Conservation (phyloP, 2,329 filamentous ascomycete genomes). For the Arthrobotrys conoides region DNA sequence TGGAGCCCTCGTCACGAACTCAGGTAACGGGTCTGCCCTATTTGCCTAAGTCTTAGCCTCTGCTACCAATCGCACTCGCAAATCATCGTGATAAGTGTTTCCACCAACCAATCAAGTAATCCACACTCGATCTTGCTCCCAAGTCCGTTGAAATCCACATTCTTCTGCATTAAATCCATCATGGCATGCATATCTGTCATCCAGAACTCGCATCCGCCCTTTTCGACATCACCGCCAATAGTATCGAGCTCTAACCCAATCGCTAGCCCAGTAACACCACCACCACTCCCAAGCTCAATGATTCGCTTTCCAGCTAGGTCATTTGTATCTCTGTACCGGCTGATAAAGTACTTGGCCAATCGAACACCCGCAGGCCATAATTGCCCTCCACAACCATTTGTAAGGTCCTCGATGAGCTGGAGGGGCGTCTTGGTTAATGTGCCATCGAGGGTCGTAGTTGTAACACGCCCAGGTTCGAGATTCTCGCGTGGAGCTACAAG, state of each 20-base stretch:
- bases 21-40: constrained; percentile 75
- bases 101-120: constrained; percentile 82
- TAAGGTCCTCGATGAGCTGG: constrained; percentile 85
- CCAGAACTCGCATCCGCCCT: constrained; percentile 73
- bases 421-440: constrained; percentile 77
- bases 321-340: constrained; percentile 65
- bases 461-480: constrained; percentile 65
- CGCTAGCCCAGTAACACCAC: constrained; percentile 83
- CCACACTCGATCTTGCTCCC: constrained; percentile 75
- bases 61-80: constrained; percentile 14
- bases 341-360: constrained; percentile 86
- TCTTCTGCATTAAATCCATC: constrained; percentile 86
- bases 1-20: constrained; percentile 71
- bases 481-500: constrained; percentile 53
- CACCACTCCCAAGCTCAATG: constrained; percentile 92
- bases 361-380: constrained; percentile 95
- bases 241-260: constrained; percentile 54
- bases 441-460: constrained; percentile 77
- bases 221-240: constrained; percentile 47
- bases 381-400: constrained; percentile 90
- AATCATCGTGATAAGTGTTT: constrained; percentile 65
- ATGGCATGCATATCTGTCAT: constrained; percentile 92
- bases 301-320: constrained; percentile 62
- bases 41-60: neutral
- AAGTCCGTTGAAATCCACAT: constrained; percentile 85